Evolutionary conservation across 2,329 filamentous ascomycete genomes (phyloP).

Genomic region (Paracorniculantispora psalliotae): DNA sequence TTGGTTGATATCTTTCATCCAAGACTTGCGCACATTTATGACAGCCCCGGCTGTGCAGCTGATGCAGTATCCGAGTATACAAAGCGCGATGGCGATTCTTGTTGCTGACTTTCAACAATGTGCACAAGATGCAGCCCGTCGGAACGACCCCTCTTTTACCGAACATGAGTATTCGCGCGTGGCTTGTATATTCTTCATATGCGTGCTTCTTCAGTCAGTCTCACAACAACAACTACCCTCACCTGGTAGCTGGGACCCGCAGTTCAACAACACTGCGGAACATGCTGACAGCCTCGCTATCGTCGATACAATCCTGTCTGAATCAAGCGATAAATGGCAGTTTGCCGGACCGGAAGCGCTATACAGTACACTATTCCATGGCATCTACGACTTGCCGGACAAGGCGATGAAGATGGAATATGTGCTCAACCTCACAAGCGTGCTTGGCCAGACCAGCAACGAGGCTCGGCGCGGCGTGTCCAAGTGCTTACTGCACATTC

Average conservation of each 20-base stretch:
- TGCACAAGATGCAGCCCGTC: background rate
- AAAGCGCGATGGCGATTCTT: background rate
- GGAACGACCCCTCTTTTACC: background rate
- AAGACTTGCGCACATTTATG: background rate
- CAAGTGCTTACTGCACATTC: background rate
- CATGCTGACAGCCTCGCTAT: background rate
- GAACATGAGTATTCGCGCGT: background rate
- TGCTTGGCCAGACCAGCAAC: background rate
- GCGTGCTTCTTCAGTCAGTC: background rate
- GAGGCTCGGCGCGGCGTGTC: background rate
- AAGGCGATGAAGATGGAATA: slow-evolving; percentile 1
- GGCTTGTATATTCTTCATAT: background rate
- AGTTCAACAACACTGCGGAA: background rate
- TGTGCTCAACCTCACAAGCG: background rate
- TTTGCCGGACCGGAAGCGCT: background rate
- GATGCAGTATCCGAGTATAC: background rate
- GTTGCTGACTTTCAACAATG: background rate
- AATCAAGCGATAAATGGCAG: background rate
- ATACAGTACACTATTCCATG: background rate
- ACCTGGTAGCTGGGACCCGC: no score
- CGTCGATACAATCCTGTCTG: background rate
- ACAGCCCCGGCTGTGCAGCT: background rate
- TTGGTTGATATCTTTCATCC: background rate
- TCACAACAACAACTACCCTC: background rate
- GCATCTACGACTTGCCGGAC: background rate